Conservation (phyloP, 306 rosid species). For the Vigna nakashimae region DNA sequence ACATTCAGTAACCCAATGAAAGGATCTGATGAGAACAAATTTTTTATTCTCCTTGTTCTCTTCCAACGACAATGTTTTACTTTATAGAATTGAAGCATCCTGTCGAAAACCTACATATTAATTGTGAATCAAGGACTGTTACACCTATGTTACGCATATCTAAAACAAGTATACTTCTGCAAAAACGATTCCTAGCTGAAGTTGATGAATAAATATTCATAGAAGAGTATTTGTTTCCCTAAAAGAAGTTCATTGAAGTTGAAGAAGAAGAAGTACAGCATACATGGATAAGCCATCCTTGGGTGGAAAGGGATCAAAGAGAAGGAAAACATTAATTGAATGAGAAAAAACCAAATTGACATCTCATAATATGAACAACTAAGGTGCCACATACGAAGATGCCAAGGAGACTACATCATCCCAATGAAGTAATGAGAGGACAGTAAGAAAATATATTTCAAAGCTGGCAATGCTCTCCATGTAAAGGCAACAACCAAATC, state of each 20-base stretch:
- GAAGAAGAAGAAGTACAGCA: neutral
- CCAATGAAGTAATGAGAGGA: neutral
- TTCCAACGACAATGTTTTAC: constrained; percentile 32
- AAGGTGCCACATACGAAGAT: neutral
- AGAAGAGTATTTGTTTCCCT: constrained; percentile 4
- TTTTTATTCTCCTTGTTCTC: constrained; percentile 47
- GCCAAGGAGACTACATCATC: neutral
- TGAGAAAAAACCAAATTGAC: neutral
- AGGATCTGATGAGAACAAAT: constrained; percentile 62
- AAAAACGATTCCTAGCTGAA: constrained; percentile 1
- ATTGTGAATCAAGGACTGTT: constrained; percentile 32
- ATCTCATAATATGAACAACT: neutral
- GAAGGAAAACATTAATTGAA: neutral
- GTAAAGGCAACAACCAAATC: no score
- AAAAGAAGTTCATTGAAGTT: constrained; percentile 13
- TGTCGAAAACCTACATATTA: constrained; percentile 69
- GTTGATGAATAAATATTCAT: constrained; percentile 36
- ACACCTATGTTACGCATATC: neutral
- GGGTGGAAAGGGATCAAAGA: neutral
- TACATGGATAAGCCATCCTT: neutral
- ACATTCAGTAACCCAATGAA: constrained; percentile 76
- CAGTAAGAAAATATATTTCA: neutral
- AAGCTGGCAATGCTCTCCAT: neutral
- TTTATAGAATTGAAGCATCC: constrained; percentile 70
- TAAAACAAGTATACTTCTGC: constrained; percentile 31